Evolutionary conservation across 1,284 basidiomycete genomes (phyloP).

Genomic region (Sanghuangporus baumii): DNA sequence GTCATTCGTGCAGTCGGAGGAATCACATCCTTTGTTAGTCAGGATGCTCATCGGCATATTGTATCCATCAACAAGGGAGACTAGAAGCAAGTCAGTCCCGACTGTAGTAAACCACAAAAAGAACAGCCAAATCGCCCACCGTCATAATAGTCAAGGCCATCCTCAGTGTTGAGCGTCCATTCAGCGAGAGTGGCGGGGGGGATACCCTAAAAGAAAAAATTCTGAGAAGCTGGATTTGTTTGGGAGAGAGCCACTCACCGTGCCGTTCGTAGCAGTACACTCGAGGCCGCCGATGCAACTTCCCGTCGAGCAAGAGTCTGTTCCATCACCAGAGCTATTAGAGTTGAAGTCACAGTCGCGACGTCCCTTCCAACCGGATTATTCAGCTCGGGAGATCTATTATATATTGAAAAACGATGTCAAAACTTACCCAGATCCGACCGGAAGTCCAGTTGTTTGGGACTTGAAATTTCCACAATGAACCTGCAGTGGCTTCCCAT

Average conservation of each 20-base stretch:
- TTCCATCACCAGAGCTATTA: slow-evolving; percentile 32
- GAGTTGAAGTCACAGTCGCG: slow-evolving; percentile 39
- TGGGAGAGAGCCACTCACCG: neutral
- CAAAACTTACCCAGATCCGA: slow-evolving; percentile 23
- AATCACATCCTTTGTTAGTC: slow-evolving; percentile 43
- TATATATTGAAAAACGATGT: neutral
- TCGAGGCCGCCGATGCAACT: slow-evolving; percentile 42
- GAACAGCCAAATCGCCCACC: slow-evolving; percentile 25
- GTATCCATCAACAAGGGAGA: slow-evolving; percentile 52
- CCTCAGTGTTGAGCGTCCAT: slow-evolving; percentile 41
- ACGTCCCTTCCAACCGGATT: slow-evolving; percentile 34
- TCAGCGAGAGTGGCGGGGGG: slow-evolving; percentile 57
- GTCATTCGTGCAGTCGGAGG: slow-evolving; percentile 48
- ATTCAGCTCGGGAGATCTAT: neutral
- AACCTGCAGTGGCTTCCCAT: slow-evolving; percentile 23
- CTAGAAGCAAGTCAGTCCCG: slow-evolving; percentile 20
- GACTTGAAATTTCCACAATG: slow-evolving; percentile 21
- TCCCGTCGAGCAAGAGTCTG: slow-evolving; percentile 38
- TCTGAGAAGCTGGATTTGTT: neutral
- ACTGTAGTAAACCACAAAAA: slow-evolving; percentile 24
- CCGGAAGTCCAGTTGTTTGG: slow-evolving; percentile 29
- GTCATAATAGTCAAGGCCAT: slow-evolving; percentile 41
- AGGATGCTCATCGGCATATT: slow-evolving; percentile 54
- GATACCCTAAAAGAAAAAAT: slow-evolving; percentile 34
- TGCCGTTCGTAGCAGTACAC: slow-evolving; percentile 29